These are phyloP conservation scores for Penicillium sp. DNA, from an alignment of 2,329 filamentous ascomycete species.

Conservation along the genomic window DNA sequence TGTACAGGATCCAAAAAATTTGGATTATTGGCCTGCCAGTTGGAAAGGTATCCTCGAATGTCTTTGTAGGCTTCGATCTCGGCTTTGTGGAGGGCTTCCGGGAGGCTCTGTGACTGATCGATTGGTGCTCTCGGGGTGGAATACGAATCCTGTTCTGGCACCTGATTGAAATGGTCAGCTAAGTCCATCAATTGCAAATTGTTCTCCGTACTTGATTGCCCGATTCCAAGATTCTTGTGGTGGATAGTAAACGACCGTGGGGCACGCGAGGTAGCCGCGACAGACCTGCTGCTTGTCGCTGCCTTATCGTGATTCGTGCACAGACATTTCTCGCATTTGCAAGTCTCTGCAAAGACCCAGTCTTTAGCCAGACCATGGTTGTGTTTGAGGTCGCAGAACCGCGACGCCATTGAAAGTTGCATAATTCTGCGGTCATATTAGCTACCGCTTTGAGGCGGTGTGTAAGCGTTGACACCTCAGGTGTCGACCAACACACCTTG, in stretches of 20 bases:
- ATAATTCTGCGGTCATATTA: constrained; percentile 9
- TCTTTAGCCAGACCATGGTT: constrained; percentile 25
- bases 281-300: constrained; percentile 8
- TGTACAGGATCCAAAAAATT: constrained; percentile 32
- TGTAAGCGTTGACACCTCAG: not conserved
- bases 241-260: constrained; percentile 8
- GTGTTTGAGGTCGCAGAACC: constrained; percentile 17
- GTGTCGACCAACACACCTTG: not conserved
- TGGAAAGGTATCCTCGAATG: constrained; percentile 42
- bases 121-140: not conserved
- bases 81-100: constrained; percentile 8
- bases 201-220: constrained; percentile 3
- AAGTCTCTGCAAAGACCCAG: constrained; percentile 14
- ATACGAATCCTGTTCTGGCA: not conserved
- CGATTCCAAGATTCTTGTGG: constrained; percentile 10
- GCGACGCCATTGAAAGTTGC: constrained; percentile 12
- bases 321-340: constrained; percentile 9
- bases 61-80: constrained; percentile 40
- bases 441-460: constrained; percentile 15
- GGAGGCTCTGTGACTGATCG: constrained; percentile 8
- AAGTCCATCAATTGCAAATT: not conserved
- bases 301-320: constrained; percentile 12
- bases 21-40: constrained; percentile 39
- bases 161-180: not conserved
- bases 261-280: not conserved